These are phyloP conservation scores for Colletotrichum neosansevieriae DNA, from an alignment of 2,329 filamentous ascomycete genomes.

Conservation along the genomic window DNA sequence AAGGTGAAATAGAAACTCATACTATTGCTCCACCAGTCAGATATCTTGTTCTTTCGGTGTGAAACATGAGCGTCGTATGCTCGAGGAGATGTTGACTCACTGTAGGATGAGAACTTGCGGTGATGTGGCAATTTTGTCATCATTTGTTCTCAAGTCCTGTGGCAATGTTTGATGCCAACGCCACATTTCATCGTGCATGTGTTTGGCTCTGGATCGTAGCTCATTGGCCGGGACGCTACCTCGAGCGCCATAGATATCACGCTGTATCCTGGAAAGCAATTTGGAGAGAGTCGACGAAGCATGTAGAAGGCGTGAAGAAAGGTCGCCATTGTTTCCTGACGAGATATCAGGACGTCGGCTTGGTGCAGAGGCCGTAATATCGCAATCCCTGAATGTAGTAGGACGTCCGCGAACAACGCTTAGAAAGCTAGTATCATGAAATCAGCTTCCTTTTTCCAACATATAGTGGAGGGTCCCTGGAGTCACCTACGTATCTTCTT, in stretches of 20 bases:
- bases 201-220: background rate
- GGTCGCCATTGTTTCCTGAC: background rate
- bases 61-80: background rate
- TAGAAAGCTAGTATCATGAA: background rate
- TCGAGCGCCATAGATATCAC: background rate
- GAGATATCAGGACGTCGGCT: background rate
- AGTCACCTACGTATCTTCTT: constrained; percentile 19
- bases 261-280: constrained; percentile 1
- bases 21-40: background rate
- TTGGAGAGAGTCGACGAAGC: constrained; percentile 6
- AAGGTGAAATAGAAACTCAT: constrained; percentile 28
- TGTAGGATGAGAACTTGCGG: constrained; percentile 14
- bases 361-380: constrained; percentile 2
- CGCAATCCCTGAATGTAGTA: constrained; percentile 24
- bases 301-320: background rate
- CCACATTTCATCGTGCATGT: constrained; percentile 12
- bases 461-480: accelerated
- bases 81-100: background rate
- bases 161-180: constrained; percentile 17
- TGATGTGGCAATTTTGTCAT: background rate
- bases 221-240: background rate
- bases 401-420: constrained; percentile 21
- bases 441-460: background rate
- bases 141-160: background rate
- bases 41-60: background rate